phyloP scores from a whole-genome alignment of 352 stramenopile species.

The Poterioochromonas sp. region DNA sequence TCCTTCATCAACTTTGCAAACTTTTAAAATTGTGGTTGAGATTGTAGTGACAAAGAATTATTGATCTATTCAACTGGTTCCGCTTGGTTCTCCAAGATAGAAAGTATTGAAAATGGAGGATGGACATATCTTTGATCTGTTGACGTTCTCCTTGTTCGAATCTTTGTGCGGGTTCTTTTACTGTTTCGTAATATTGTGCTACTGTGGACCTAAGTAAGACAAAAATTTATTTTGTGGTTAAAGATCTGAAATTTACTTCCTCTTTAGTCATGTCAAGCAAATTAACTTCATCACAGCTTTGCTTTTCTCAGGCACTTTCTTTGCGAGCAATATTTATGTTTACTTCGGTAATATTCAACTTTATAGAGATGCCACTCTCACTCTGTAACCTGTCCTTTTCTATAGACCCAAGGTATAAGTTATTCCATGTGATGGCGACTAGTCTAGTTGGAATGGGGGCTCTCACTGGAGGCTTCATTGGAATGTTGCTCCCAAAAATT shows the following conservation, averaged over 20 bases:
- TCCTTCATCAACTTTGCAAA: too few species aligned
- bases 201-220: background rate
- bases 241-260: background rate
- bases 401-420: conserved; percentile 11
- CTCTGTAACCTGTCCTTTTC: background rate
- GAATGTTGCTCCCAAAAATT: background rate
- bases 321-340: background rate
- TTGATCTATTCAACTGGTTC: too few species aligned
- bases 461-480: background rate
- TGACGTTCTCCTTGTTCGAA: background rate
- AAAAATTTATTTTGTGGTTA: background rate
- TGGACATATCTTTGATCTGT: background rate
- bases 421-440: background rate
- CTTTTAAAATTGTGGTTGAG: too few species aligned
- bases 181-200: background rate
- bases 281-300: background rate
- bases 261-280: background rate
- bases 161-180: background rate
- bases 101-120: too few species aligned
- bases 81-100: too few species aligned
- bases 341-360: conserved; percentile 19
- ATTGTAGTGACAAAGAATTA: too few species aligned
- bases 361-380: background rate
- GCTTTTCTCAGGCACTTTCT: background rate
- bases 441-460: background rate